phyloP scores from a whole-genome alignment of 495 filamentous ascomycete species.

The Neurospora cerealis region DNA sequence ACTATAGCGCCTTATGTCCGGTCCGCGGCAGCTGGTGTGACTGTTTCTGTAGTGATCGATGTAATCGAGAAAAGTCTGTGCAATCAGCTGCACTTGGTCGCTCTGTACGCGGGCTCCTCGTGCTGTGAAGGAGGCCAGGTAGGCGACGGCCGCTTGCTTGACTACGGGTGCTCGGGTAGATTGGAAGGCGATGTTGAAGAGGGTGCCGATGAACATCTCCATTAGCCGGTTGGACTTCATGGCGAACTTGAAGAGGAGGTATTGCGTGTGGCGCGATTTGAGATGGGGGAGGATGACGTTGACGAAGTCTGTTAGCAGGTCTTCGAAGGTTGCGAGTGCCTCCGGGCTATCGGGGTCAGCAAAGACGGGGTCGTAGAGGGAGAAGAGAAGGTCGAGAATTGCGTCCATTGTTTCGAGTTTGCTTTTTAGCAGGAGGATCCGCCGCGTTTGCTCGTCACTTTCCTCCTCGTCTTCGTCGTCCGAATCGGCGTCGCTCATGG shows the following conservation, averaged over 20 bases:
- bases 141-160: slow-evolving; percentile 79
- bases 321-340: slow-evolving; percentile 49
- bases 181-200: slow-evolving; percentile 50
- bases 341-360: slow-evolving; percentile 37
- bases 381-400: slow-evolving; percentile 85
- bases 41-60: slow-evolving; percentile 52
- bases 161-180: slow-evolving; percentile 52
- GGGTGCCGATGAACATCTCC: slow-evolving; percentile 70
- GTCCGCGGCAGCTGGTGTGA: slow-evolving; percentile 61
- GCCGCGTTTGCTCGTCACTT: slow-evolving; percentile 31
- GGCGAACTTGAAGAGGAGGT: slow-evolving; percentile 79
- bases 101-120: slow-evolving; percentile 69
- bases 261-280: slow-evolving; percentile 25
- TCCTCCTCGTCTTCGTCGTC: slow-evolving; percentile 39
- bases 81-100: slow-evolving; percentile 66
- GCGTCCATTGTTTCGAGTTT: slow-evolving; percentile 87
- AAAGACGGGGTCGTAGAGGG: slow-evolving; percentile 64
- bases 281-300: slow-evolving; percentile 66
- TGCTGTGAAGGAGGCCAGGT: slow-evolving; percentile 76
- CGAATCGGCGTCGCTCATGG: slow-evolving; percentile 42
- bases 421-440: slow-evolving; percentile 54
- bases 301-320: slow-evolving; percentile 71
- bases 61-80: slow-evolving; percentile 61
- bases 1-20: slow-evolving; percentile 72
- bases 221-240: slow-evolving; percentile 64